These are phyloP conservation scores for Beauveria asiatica DNA, from an alignment of 2,329 filamentous ascomycete species.

Conservation along the genomic window DNA sequence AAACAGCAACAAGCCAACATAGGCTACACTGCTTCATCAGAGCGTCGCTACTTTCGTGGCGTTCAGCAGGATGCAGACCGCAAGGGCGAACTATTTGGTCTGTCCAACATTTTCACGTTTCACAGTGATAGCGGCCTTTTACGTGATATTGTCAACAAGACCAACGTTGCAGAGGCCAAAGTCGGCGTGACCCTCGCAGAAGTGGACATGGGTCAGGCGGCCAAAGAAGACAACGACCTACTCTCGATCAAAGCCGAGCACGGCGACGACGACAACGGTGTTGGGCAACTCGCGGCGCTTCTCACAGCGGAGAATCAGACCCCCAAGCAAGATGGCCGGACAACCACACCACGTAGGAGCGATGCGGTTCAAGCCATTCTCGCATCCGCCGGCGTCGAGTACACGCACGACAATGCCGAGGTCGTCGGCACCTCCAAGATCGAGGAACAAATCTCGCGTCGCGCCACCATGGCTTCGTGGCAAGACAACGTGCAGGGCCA, in stretches of 20 bases:
- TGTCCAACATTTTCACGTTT: constrained; percentile 79
- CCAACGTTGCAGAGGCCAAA: constrained; percentile 88
- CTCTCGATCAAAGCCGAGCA: constrained; percentile 37
- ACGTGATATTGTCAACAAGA: constrained; percentile 96
- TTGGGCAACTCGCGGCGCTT: constrained; percentile 59
- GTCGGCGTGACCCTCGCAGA: constrained; percentile 75
- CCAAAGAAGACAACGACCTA: constrained; percentile 42
- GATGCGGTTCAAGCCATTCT: constrained; percentile 87
- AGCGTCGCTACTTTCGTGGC: constrained; percentile 90
- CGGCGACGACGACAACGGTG: constrained; percentile 54
- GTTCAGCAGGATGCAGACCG: constrained; percentile 76
- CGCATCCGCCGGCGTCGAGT: constrained; percentile 78
- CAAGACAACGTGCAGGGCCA: constrained; percentile 33
- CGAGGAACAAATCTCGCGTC: constrained; percentile 75
- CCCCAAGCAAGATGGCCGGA: constrained; percentile 25
- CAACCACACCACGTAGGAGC: constrained; percentile 37
- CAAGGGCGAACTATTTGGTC: constrained; percentile 89
- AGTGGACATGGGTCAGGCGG: constrained; percentile 58
- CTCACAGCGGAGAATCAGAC: constrained; percentile 41
- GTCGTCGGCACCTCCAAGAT: constrained; percentile 87
- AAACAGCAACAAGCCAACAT: constrained; percentile 99
- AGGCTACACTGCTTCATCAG: constrained; percentile 84
- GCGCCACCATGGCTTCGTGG: constrained; percentile 56
- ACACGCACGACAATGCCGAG: constrained; percentile 94
- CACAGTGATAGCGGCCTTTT: constrained; percentile 71